Percentiles rank a stretch among this genome's conserved stretches.
These are phyloP conservation scores for Dactylorhiza incarnata DNA, from an alignment of 106 monocot species.

Conservation along the genomic window DNA sequence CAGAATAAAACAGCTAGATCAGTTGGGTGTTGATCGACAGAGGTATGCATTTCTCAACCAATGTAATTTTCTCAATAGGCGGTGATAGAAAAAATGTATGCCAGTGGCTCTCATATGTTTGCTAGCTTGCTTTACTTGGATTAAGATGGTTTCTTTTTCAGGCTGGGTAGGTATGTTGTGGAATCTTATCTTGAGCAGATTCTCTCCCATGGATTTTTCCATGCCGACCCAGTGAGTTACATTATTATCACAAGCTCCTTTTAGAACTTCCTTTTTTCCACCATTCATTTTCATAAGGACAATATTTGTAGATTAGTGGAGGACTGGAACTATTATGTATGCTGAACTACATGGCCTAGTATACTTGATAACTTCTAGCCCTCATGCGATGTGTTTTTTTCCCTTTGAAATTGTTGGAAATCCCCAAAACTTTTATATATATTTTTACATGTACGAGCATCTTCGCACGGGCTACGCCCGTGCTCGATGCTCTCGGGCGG, in stretches of 20 bases:
- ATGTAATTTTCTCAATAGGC: background rate
- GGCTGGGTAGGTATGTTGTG: slow-evolving; percentile 93
- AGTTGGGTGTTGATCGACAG: slow-evolving; percentile 93
- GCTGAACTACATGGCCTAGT: background rate
- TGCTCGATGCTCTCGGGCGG: no score
- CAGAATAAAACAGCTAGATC: slow-evolving; percentile 89
- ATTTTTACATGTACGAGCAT: no score
- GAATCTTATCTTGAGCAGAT: slow-evolving; percentile 99
- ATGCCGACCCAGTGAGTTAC: slow-evolving; percentile 90
- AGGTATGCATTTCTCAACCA: slow-evolving; percentile 50
- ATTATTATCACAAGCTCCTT: background rate
- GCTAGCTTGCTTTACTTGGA: background rate
- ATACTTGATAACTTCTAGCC: background rate
- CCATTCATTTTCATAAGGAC: background rate
- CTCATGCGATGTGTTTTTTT: background rate
- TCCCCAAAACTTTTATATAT: no score
- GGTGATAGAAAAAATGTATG: background rate
- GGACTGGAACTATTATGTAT: background rate
- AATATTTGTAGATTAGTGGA: background rate
- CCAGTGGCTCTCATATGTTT: background rate
- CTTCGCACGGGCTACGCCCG: no score
- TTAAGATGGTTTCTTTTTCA: slow-evolving; percentile 15
- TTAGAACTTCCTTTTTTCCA: background rate
- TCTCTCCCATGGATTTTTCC: slow-evolving; percentile 98
- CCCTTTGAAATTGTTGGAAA: no score